These are phyloP conservation scores for Dictyostelium discoideum DNA, from an alignment of 78 protist genomes.

Conservation along the genomic window dicty_2.7 NC_007089.4:1850501-1851000, in stretches of 20 bases:
- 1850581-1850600: conserved; percentile 22
- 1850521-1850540: background rate
- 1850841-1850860: conserved; percentile 52
- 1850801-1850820: conserved; percentile 66
- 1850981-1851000: conserved; percentile 82
- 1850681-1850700: conserved; percentile 19
- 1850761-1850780: conserved; percentile 77
- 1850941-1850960: conserved; percentile 69
- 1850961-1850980: conserved; percentile 76
- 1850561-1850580: background rate
- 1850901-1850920: conserved; percentile 63
- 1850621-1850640: background rate
- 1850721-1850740: conserved; percentile 18
- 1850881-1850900: conserved; percentile 71
- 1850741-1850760: conserved; percentile 70
- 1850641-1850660: background rate
- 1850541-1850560: background rate
- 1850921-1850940: conserved; percentile 43
- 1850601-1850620: conserved; percentile 24
- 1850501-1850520: background rate
- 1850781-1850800: conserved; percentile 82
- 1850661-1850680: conserved; percentile 64
- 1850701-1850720: conserved; percentile 54
- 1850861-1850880: conserved; percentile 2
- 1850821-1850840: conserved; percentile 77